Percentiles rank a stretch among this genome's conserved stretches.
phyloP scores from a whole-genome alignment of 2,329 filamentous ascomycete genomes.

The Pyricularia pennisetigena region DNA sequence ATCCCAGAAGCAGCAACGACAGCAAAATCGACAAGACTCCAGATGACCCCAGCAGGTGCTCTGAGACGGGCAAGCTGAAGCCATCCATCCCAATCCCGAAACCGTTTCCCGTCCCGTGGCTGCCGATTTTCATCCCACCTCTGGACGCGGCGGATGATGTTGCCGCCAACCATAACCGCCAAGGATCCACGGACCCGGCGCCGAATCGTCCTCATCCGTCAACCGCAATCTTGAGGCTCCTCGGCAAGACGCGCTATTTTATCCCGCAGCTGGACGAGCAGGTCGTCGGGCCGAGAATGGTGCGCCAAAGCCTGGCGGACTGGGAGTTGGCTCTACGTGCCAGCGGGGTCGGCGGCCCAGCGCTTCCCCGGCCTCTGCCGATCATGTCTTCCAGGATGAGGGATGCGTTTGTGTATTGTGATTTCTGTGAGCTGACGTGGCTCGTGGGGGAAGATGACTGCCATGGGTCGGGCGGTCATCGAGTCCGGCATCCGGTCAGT shows the following conservation, averaged over 20 bases:
- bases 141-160: background rate
- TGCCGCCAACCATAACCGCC: background rate
- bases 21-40: background rate
- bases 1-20: background rate
- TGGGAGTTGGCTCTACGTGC: background rate
- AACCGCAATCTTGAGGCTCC: background rate
- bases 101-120: background rate
- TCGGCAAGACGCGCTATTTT: background rate
- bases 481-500: background rate
- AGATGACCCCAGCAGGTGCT: background rate
- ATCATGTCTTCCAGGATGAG: background rate
- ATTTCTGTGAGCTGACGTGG: background rate
- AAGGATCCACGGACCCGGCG: background rate
- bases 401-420: background rate
- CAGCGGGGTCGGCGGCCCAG: background rate
- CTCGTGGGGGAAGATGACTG: background rate
- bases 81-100: background rate
- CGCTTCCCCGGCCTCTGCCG: background rate
- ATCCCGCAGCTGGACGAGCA: slow-evolving; percentile 1
- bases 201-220: background rate
- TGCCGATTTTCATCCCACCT: background rate
- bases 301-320: background rate
- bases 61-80: background rate
- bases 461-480: background rate
- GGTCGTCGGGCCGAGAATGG: background rate